Percentiles rank a stretch among this genome's conserved stretches.
Conservation (phyloP, 495 filamentous ascomycete species). For the Aspergillus nanangensis region DNA sequence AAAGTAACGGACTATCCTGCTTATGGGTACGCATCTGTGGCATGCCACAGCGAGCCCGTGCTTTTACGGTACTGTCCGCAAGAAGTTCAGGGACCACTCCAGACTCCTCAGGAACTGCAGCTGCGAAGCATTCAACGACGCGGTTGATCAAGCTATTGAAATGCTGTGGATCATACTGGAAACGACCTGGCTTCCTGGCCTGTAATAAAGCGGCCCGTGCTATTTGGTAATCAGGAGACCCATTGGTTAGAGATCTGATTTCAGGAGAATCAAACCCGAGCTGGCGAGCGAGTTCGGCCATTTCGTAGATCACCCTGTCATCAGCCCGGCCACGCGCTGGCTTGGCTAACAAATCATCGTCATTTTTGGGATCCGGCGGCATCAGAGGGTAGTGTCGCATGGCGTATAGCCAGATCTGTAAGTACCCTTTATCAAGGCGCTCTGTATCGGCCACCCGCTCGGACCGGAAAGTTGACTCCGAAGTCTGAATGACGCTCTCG, state of each 20-base stretch:
- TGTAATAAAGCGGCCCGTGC: constrained; percentile 22
- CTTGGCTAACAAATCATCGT: constrained; percentile 20
- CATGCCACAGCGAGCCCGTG: constrained; percentile 13
- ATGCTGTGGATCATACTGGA: constrained; percentile 16
- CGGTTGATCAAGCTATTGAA: constrained; percentile 17
- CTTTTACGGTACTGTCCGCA: constrained; percentile 9
- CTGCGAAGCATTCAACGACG: constrained; percentile 17
- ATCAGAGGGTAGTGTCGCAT: constrained; percentile 26
- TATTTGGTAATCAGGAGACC: constrained; percentile 27
- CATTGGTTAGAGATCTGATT: constrained; percentile 17
- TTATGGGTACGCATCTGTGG: constrained; percentile 13
- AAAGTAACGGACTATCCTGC: constrained; percentile 20
- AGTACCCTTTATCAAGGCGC: constrained; percentile 15
- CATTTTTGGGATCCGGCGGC: constrained; percentile 15
- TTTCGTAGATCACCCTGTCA: constrained; percentile 20
- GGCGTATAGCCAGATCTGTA: constrained; percentile 22
- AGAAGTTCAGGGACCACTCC: constrained; percentile 3
- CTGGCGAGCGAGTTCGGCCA: constrained; percentile 19
- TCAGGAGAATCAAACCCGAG: constrained; percentile 24
- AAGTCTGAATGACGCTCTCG: constrained; percentile 20
- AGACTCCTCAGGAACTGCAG: constrained; percentile 10
- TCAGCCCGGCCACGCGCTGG: constrained; percentile 17
- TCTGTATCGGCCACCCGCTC: constrained; percentile 2
- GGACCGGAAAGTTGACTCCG: constrained; percentile 16
- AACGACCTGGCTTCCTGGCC: constrained; percentile 24